Base-by-base conservation (phyloP, 108 stramenopile species). In the Epipyxis sp. region DNA sequence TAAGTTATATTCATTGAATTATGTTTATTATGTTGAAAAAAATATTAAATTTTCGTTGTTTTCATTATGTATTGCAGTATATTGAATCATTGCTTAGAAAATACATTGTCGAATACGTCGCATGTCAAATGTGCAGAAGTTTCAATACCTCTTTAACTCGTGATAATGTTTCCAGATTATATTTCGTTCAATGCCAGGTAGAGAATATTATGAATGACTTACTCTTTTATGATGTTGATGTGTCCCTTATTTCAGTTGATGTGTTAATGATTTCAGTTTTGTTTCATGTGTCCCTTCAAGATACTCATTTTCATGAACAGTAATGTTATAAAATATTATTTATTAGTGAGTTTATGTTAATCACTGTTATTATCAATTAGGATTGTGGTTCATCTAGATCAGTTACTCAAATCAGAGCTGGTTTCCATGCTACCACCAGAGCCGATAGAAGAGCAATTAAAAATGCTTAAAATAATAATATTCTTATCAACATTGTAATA, bases 61-160 rank as follows among this genome's bases (percentile, higher is more conserved):
- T 25, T 37, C 20, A 20, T 25, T 37, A 37, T 40, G 35, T 40
- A 20, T 16, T 68, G 16, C 20, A 97, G 87, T 97, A 96, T 86
- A 97, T 99, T 81, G 97, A 98, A 79, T 91, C 89, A 58, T 89
- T 99, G 84, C 90, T 99, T 67, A 84, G 94, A 59, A 98, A 98
- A 86, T 99, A 99, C 80, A 97, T 99, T 59, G 92, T 91, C 62
- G 97, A 97, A 85, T 99, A 99, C 86, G 99, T 99, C 43, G 96
- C 95, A 59, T 99, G 99, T 85, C 91, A 93, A 80, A 98, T 97
- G 96, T 99, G 99, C 81, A 91, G 94, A 40, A 92, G 91, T 58
- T 90, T 96, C 42, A 93, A 96, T 79, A 99, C 99, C 46, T 92
- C 93, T 42, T 84, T 99, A 58, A 86, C 89, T 44, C 92, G 94